Evolutionary conservation across 2,329 filamentous ascomycete species (phyloP).

Genomic region (Teratosphaeria viscida): DNA sequence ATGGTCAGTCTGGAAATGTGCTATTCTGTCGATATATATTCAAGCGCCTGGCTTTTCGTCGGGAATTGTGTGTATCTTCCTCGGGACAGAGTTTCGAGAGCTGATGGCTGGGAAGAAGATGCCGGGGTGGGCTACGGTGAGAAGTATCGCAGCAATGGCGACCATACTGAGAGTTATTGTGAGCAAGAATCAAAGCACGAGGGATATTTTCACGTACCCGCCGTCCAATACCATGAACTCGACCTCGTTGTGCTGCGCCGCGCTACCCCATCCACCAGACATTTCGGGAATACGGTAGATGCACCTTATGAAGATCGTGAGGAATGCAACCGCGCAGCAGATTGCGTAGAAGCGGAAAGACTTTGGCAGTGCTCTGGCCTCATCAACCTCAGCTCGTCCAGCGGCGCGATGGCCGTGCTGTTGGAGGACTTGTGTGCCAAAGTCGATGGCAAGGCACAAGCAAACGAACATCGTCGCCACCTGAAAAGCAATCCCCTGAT

Average conservation of each 20-base stretch:
- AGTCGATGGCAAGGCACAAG: slow-evolving; percentile 32
- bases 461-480: slow-evolving; percentile 35
- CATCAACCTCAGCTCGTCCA: slow-evolving; percentile 22
- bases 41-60: not conserved
- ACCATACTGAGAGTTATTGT: slow-evolving; percentile 31
- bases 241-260: slow-evolving; percentile 36
- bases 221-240: slow-evolving; percentile 40
- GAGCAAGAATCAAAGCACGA: not conserved
- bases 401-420: slow-evolving; percentile 1
- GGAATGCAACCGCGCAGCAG: slow-evolving; percentile 47
- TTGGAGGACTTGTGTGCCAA: slow-evolving; percentile 17
- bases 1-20: not conserved
- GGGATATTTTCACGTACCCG: slow-evolving; percentile 28
- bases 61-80: not conserved
- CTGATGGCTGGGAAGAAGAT: slow-evolving; percentile 30
- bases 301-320: slow-evolving; percentile 55
- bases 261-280: slow-evolving; percentile 40
- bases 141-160: slow-evolving; percentile 29
- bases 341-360: slow-evolving; percentile 45
- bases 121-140: slow-evolving; percentile 37
- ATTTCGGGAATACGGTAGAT: slow-evolving; percentile 50
- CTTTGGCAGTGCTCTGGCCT: slow-evolving; percentile 21
- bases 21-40: not conserved
- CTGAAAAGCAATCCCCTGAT: slow-evolving; percentile 31
- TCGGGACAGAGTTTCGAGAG: not conserved